A percentile compares a stretch with the other conserved stretches of the same genome.
These are phyloP conservation scores for Liriodendron chinense DNA, from an alignment of 164 flowering plant genomes.

Conservation along the genomic window DNA sequence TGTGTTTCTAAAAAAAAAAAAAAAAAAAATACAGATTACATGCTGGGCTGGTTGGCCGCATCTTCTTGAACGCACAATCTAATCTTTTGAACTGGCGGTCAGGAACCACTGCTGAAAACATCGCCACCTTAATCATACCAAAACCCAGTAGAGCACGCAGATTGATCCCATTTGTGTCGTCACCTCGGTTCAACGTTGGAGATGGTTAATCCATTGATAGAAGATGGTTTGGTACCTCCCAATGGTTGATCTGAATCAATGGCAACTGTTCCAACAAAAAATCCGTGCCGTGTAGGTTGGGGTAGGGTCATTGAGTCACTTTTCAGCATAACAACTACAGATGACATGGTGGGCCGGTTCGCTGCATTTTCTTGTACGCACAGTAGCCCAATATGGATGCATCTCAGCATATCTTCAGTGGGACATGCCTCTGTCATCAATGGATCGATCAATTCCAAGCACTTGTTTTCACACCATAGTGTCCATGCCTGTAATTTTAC, in stretches of 20 bases:
- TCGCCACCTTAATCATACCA: too few species aligned
- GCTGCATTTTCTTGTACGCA: slow-evolving; percentile 14
- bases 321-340: background rate
- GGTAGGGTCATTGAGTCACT: background rate
- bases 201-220: background rate
- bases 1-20: too few species aligned
- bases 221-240: background rate
- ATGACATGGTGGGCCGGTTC: slow-evolving; percentile 11
- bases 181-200: too few species aligned
- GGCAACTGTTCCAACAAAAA: background rate
- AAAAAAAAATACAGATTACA: too few species aligned
- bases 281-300: slow-evolving; percentile 2
- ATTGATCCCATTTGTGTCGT: too few species aligned
- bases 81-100: too few species aligned
- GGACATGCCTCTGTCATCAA: background rate
- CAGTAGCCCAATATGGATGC: slow-evolving; percentile 10
- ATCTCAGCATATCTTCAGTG: slow-evolving; percentile 8
- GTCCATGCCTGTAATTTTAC: slow-evolving; percentile 9
- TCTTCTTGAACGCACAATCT: too few species aligned
- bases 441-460: slow-evolving; percentile 9
- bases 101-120: too few species aligned
- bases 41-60: too few species aligned
- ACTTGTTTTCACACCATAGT: background rate
- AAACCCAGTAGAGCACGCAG: too few species aligned
- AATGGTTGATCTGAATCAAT: background rate